phyloP scores from a whole-genome alignment of 2,329 filamentous ascomycete genomes.

The Scedosporium aurantiacum region DNA sequence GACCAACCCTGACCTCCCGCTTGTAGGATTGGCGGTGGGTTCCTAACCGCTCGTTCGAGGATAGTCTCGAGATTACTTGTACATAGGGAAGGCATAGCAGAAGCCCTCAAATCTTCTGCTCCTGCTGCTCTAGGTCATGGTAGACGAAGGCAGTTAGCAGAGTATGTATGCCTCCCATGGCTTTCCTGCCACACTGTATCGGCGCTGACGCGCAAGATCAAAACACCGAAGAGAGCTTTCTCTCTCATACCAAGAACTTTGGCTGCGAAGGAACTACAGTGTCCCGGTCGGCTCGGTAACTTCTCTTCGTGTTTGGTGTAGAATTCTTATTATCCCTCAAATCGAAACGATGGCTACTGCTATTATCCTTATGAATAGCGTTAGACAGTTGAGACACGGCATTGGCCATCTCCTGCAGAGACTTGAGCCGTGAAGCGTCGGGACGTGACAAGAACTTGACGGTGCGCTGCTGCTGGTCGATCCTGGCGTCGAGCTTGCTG shows the following conservation, averaged over 20 bases:
- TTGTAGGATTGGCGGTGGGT: background rate
- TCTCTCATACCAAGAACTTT: background rate
- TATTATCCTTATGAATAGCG: constrained; percentile 65
- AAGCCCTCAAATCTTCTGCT: too few relatives aligned
- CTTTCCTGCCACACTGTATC: background rate
- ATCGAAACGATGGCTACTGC: constrained; percentile 21
- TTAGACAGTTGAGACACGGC: constrained; percentile 60
- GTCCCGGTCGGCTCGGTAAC: background rate
- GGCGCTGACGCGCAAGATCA: background rate
- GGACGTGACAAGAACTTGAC: constrained; percentile 67
- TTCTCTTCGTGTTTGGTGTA: background rate
- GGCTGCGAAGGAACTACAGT: background rate
- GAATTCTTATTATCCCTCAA: background rate
- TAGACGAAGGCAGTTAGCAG: too few relatives aligned
- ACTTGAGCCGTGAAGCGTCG: constrained; percentile 63
- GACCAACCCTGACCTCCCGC: background rate
- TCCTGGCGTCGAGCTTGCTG: constrained; percentile 73
- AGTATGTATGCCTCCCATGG: background rate
- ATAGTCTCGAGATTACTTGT: too few relatives aligned
- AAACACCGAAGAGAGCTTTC: background rate
- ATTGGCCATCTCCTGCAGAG: constrained; percentile 61
- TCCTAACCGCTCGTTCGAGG: too few relatives aligned
- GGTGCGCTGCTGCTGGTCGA: constrained; percentile 78
- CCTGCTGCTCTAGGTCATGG: too few relatives aligned
- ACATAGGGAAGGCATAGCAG: too few relatives aligned